These are phyloP conservation scores for Pythium grandisporangium DNA, from an alignment of 352 stramenopile genomes.

Conservation along the genomic window DNA sequence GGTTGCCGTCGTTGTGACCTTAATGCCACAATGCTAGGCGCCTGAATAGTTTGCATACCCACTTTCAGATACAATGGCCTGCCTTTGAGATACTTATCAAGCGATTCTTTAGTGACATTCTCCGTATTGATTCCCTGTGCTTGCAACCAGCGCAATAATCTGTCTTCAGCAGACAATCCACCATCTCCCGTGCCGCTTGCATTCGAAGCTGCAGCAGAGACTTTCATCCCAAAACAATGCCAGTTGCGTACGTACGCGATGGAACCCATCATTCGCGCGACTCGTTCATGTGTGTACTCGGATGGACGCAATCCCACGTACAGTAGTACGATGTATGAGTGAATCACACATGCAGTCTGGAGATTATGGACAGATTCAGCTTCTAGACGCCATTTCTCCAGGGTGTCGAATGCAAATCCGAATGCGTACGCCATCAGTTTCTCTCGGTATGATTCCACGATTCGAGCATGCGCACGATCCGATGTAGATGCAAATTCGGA, in stretches of 20 bases:
- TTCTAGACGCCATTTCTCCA: constrained; percentile 75
- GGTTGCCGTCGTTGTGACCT: no score
- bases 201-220: constrained; percentile 37
- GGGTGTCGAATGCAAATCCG: constrained; percentile 54
- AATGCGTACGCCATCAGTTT: constrained; percentile 50
- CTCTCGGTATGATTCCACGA: constrained; percentile 42
- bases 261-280: constrained; percentile 68
- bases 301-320: constrained; percentile 56
- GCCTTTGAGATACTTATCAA: constrained; percentile 83
- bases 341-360: constrained; percentile 75
- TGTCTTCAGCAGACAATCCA: constrained; percentile 58
- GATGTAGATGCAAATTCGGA: constrained; percentile 14
- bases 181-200: no score
- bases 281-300: constrained; percentile 59
- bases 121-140: constrained; percentile 85
- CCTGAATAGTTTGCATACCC: constrained; percentile 82
- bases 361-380: constrained; percentile 67
- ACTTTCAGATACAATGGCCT: constrained; percentile 83
- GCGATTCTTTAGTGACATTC: constrained; percentile 66
- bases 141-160: constrained; percentile 82
- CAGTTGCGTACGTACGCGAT: constrained; percentile 86
- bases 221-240: constrained; percentile 87
- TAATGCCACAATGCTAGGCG: constrained; percentile 71
- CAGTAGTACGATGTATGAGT: constrained; percentile 70
- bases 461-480: constrained; percentile 21